Evolutionary conservation across 176 grass and related monocot species (phyloP).

Genomic region (Avena insularis): DNA sequence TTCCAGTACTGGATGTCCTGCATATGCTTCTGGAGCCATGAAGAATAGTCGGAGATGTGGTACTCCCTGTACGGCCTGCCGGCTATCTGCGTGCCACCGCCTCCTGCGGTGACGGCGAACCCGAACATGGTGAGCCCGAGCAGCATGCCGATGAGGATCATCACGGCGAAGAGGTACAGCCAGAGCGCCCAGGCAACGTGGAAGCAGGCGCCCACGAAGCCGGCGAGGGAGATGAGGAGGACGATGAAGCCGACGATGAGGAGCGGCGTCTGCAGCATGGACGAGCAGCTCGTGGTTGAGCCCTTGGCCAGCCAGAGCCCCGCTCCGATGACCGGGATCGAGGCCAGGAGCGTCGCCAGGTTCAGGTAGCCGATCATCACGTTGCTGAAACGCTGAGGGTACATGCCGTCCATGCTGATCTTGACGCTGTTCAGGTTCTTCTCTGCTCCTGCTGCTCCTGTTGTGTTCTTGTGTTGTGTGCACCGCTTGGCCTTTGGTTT

Average conservation of each 20-base stretch:
- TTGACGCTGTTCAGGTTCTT: constrained; percentile 25
- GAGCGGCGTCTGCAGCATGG: constrained; percentile 86
- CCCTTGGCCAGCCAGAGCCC: constrained; percentile 84
- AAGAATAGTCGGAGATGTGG: constrained; percentile 66
- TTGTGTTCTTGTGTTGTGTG: constrained; percentile 37
- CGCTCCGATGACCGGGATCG: constrained; percentile 80
- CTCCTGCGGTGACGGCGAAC: constrained; percentile 76
- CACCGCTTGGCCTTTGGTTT: constrained; percentile 31
- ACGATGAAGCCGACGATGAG: constrained; percentile 73
- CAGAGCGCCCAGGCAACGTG: constrained; percentile 85
- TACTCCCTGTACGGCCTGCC: constrained; percentile 87
- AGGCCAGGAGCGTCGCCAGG: constrained; percentile 77
- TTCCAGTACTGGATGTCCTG: constrained; percentile 67
- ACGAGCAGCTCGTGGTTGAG: constrained; percentile 66
- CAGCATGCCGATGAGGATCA: constrained; percentile 68
- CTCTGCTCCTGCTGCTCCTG: constrained; percentile 22
- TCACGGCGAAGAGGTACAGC: constrained; percentile 81
- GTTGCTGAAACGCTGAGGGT: constrained; percentile 81
- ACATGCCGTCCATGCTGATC: constrained; percentile 51
- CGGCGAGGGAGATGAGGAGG: constrained; percentile 79
- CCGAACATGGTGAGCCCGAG: constrained; percentile 80
- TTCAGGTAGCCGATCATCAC: constrained; percentile 82
- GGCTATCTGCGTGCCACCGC: constrained; percentile 61
- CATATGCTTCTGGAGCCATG: constrained; percentile 74
- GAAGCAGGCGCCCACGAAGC: constrained; percentile 96